phyloP scores from a whole-genome alignment of 2,329 filamentous ascomycete species.

The Myriosclerotinia duriaeana region DNA sequence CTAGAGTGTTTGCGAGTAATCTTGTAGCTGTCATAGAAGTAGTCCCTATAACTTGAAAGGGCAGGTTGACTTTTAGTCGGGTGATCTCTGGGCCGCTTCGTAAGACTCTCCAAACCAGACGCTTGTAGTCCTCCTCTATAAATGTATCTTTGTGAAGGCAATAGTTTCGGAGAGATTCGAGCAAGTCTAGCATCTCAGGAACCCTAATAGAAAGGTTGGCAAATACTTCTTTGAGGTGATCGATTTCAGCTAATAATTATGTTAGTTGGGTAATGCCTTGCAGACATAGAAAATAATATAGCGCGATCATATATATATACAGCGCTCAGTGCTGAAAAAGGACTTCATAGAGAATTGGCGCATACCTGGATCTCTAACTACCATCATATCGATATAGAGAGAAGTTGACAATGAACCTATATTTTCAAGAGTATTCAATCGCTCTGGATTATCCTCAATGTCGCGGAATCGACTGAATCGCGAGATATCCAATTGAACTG shows the following conservation, averaged over 20 bases:
- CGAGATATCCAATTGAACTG: conserved; percentile 52
- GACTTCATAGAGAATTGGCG: neutral
- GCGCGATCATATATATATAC: neutral
- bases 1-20: conserved; percentile 54
- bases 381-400: conserved; percentile 54
- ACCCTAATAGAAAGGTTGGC: conserved; percentile 41
- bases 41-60: conserved; percentile 51
- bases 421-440: conserved; percentile 47
- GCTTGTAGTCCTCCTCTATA: conserved; percentile 50
- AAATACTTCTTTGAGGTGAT: conserved; percentile 50
- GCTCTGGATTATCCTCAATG: conserved; percentile 19
- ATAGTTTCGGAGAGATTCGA: conserved; percentile 48
- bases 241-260: conserved; percentile 48
- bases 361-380: conserved; percentile 52
- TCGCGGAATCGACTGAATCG: conserved; percentile 41
- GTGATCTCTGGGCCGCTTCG: conserved; percentile 48
- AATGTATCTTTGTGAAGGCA: conserved; percentile 52
- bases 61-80: conserved; percentile 52
- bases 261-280: conserved; percentile 25
- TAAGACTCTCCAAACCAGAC: conserved; percentile 46
- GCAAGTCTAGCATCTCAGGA: conserved; percentile 49
- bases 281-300: neutral
- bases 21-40: conserved; percentile 50
- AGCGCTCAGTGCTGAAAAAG: neutral
- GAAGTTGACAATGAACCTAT: conserved; percentile 51